These are phyloP conservation scores for Nowakowskiella sp. DNA, from an alignment of 192 early-diverging fungal genomes.

Conservation along the genomic window DNA sequence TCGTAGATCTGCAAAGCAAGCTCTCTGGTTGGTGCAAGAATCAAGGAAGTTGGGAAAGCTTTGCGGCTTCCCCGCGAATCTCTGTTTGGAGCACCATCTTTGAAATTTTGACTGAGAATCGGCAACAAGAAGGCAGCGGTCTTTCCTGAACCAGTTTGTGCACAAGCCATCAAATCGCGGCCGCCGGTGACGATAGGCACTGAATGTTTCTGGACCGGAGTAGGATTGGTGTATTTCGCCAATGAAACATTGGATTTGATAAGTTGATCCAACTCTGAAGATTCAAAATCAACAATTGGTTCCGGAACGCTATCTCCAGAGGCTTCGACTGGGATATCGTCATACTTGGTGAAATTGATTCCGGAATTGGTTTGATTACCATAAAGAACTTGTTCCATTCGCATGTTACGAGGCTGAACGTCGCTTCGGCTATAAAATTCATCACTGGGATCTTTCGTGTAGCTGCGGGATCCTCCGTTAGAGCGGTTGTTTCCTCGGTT, in stretches of 20 bases:
- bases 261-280: slow-evolving; percentile 71
- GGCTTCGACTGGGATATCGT: slow-evolving; percentile 95
- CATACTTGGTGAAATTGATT: slow-evolving; percentile 99
- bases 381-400: slow-evolving; percentile 73
- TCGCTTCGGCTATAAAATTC: slow-evolving; percentile 67
- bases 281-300: slow-evolving; percentile 55
- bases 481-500: background rate
- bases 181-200: slow-evolving; percentile 69
- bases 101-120: slow-evolving; percentile 86
- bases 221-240: slow-evolving; percentile 79
- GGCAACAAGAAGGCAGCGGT: slow-evolving; percentile 98
- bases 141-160: slow-evolving; percentile 86
- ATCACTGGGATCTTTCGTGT: slow-evolving; percentile 42
- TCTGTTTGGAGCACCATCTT: slow-evolving; percentile 47
- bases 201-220: slow-evolving; percentile 93
- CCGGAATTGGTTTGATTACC: slow-evolving; percentile 72
- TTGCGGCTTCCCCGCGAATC: slow-evolving; percentile 44
- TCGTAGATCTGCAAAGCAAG: slow-evolving; percentile 91
- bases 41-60: slow-evolving; percentile 63
- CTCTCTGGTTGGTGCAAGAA: slow-evolving; percentile 93
- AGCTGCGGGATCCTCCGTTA: slow-evolving; percentile 10
- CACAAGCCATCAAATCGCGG: slow-evolving; percentile 98
- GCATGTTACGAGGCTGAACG: slow-evolving; percentile 66
- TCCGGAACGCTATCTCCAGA: slow-evolving; percentile 42
- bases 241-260: slow-evolving; percentile 84